phyloP scores from a whole-genome alignment of 2,329 filamentous ascomycete species.

The Epichloe baconii region DNA sequence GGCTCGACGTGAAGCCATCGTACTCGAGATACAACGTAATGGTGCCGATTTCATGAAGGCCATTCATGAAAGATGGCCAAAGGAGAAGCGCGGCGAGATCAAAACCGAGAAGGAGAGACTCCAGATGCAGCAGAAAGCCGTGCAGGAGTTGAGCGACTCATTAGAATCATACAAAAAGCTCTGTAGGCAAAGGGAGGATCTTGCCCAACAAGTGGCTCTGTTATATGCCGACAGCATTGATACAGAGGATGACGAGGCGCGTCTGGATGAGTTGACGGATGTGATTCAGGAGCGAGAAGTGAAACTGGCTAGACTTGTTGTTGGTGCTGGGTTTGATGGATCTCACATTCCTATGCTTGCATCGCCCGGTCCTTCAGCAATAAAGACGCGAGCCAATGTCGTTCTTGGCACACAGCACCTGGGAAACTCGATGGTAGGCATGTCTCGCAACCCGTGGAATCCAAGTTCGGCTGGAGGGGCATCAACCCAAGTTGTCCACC shows the following conservation, averaged over 20 bases:
- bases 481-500: constrained; percentile 35
- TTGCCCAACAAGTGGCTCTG: constrained; percentile 33
- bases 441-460: constrained; percentile 22
- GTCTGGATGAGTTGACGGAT: constrained; percentile 34
- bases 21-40: constrained; percentile 32
- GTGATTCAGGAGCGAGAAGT: constrained; percentile 31
- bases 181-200: constrained; percentile 28
- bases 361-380: constrained; percentile 5
- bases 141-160: constrained; percentile 28
- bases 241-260: constrained; percentile 37
- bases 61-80: constrained; percentile 32
- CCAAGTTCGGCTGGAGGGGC: constrained; percentile 17
- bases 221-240: constrained; percentile 38
- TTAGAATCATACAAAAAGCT: constrained; percentile 30
- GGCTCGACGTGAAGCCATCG: constrained; percentile 24
- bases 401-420: constrained; percentile 33
- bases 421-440: constrained; percentile 16
- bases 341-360: constrained; percentile 22
- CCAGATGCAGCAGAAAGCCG: constrained; percentile 29
- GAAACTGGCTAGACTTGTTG: constrained; percentile 26
- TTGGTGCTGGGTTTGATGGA: constrained; percentile 33
- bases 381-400: constrained; percentile 14
- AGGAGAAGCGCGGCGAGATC: constrained; percentile 31
- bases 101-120: constrained; percentile 37
- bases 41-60: constrained; percentile 33